Evolutionary conservation across 1,284 basidiomycete genomes (phyloP).

Genomic region (Ustilago hordei): DNA sequence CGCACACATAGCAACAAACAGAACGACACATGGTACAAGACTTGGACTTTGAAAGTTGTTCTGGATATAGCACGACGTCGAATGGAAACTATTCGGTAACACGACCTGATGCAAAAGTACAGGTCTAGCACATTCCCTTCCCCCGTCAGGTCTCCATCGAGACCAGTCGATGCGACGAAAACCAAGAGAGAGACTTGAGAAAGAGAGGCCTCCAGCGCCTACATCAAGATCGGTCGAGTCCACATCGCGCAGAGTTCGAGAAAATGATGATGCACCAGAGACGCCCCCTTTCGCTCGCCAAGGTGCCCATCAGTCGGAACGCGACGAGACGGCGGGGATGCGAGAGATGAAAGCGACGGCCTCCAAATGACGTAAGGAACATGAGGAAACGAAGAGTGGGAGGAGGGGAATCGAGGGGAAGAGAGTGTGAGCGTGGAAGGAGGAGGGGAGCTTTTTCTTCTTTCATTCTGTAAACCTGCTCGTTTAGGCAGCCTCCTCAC

Average conservation of each 20-base stretch:
- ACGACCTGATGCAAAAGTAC: slow-evolving; percentile 33
- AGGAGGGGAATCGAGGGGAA: slow-evolving; percentile 10
- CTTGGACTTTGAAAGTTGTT: slow-evolving; percentile 35
- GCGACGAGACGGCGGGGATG: slow-evolving; percentile 20
- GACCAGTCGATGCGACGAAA: slow-evolving; percentile 23
- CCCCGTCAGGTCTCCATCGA: slow-evolving; percentile 25
- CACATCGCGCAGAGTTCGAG: slow-evolving; percentile 1
- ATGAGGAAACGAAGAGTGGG: slow-evolving; percentile 27
- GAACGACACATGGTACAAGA: background rate
- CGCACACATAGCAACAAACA: slow-evolving; percentile 1
- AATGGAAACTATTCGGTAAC: slow-evolving; percentile 39
- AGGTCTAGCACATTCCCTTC: slow-evolving; percentile 43
- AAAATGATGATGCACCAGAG: slow-evolving; percentile 1
- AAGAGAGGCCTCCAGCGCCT: slow-evolving; percentile 4
- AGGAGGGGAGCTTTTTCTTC: slow-evolving; percentile 38
- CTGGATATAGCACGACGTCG: slow-evolving; percentile 57
- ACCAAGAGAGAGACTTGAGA: background rate
- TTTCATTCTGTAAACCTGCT: slow-evolving; percentile 36
- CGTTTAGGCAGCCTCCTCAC: slow-evolving; percentile 68
- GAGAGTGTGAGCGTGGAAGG: slow-evolving; percentile 9
- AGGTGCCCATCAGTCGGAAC: slow-evolving; percentile 26
- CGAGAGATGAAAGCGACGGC: slow-evolving; percentile 51
- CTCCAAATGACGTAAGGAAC: slow-evolving; percentile 43
- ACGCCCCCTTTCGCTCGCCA: slow-evolving; percentile 5
- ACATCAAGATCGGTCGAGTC: background rate